Percentiles rank a stretch among this genome's conserved stretches.
Conservation (phyloP, 495 filamentous ascomycete genomes). For the Podospora australis region DNA sequence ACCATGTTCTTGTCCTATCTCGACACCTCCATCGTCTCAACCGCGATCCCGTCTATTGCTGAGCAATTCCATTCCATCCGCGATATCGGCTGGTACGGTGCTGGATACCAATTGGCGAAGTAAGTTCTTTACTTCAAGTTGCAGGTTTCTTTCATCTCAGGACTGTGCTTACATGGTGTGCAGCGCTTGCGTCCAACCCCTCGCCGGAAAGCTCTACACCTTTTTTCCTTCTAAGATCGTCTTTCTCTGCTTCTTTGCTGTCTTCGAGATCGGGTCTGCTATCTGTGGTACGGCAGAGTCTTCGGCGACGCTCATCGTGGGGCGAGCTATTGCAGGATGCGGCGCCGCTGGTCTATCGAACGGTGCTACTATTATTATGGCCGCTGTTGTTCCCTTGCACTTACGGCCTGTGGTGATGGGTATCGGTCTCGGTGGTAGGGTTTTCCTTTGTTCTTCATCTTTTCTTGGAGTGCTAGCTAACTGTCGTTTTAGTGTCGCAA, state of each 20-base stretch:
- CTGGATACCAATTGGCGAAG: conserved; percentile 48
- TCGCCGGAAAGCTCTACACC: conserved; percentile 9
- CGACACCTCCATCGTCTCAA: conserved; percentile 45
- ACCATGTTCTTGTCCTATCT: conserved; percentile 45
- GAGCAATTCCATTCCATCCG: conserved; percentile 38
- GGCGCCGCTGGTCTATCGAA: conserved; percentile 35
- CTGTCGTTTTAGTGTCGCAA: conserved; percentile 55
- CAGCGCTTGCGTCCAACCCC: too few species aligned
- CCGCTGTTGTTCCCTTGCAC: conserved; percentile 39
- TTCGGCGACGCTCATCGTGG: conserved; percentile 47
- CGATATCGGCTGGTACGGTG: conserved; percentile 49
- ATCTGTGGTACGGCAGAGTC: conserved; percentile 50
- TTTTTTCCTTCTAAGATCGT: too few species aligned
- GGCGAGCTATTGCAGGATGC: conserved; percentile 49
- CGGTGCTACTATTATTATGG: conserved; percentile 35
- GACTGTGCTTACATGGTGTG: too few species aligned
- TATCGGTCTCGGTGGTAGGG: conserved; percentile 35
- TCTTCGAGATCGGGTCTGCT: conserved; percentile 49
- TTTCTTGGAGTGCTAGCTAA: too few species aligned
- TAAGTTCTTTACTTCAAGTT: too few species aligned
- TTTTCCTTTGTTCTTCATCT: too few species aligned
- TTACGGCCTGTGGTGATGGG: conserved; percentile 40
- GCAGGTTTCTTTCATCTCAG: too few species aligned
- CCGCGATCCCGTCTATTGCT: conserved; percentile 46
- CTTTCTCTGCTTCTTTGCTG: conserved; percentile 32